Percentiles rank a stretch among this genome's conserved stretches.
These are phyloP conservation scores for Metarhizium album DNA, from an alignment of 2,329 filamentous ascomycete genomes.

Conservation along the genomic window DNA sequence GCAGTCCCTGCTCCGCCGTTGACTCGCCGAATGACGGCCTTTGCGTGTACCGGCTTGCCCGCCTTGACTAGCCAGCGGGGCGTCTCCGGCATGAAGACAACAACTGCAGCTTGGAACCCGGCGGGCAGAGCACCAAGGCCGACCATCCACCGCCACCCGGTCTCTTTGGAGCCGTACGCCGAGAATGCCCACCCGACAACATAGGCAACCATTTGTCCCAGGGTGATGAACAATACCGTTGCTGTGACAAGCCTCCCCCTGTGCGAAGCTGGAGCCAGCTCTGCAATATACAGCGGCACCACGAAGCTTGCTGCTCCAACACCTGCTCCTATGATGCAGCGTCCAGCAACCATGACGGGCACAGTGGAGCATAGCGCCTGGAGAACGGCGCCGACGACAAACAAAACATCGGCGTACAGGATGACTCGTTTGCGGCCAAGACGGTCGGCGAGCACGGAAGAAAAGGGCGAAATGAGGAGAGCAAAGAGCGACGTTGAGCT, in stretches of 20 bases:
- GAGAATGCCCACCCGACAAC: constrained; percentile 68
- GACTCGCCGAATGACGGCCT: constrained; percentile 52
- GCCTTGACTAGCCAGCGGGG: constrained; percentile 76
- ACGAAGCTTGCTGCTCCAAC: constrained; percentile 73
- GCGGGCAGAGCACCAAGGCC: constrained; percentile 75
- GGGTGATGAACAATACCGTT: constrained; percentile 71
- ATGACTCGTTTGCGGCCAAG: constrained; percentile 53
- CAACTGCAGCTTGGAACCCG: constrained; percentile 53
- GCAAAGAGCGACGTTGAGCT: constrained; percentile 59
- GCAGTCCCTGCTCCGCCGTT: constrained; percentile 40
- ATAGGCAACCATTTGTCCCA: constrained; percentile 85
- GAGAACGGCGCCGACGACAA: constrained; percentile 53
- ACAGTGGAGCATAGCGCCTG: constrained; percentile 53
- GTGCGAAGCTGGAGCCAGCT: constrained; percentile 66
- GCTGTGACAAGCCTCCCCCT: constrained; percentile 75
- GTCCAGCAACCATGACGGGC: constrained; percentile 52
- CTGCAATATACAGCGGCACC: constrained; percentile 78
- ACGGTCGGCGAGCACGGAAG: constrained; percentile 51
- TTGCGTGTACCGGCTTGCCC: constrained; percentile 51
- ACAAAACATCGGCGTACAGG: constrained; percentile 54
- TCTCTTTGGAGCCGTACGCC: constrained; percentile 34
- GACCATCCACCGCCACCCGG: constrained; percentile 86
- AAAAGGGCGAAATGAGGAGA: constrained; percentile 51
- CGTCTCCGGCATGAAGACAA: constrained; percentile 73
- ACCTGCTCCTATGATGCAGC: constrained; percentile 59